Base-by-base conservation (phyloP, 1,284 basidiomycete species). In the Austropuccinia psidii region DNA sequence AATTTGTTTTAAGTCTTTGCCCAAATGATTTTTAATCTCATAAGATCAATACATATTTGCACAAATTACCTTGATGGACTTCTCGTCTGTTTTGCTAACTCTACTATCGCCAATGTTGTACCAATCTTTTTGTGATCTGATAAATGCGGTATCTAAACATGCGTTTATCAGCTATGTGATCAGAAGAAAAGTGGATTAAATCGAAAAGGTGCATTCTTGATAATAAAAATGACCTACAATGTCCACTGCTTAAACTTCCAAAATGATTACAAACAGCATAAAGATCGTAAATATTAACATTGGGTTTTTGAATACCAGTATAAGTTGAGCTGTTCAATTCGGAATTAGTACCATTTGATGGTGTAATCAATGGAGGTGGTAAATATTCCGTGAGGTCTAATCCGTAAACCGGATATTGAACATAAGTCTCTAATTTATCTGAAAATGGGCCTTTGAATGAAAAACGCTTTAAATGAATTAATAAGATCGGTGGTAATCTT, bases 381-480 rank as follows among this genome's bases (percentile, higher is more conserved):
- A 98, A 89, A 80, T 92, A 95, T 78, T 89, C 87, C 29, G 93
- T 95, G 57, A 99, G 82, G 79, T 99, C 95, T 43, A 98, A 84
- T 37, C 83, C 82, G 74, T 87, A 87, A 74, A 90, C 83, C 8
- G 95, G 95, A 82, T 93, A 98, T 75, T 78, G 77, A 1, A 83
- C 82, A 29, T 77, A 78, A 0, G 82, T 82, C 55, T 81, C 80
- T 69, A 83, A 87, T 83, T 98, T 98, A 83, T 98, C 93, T 58
- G 92, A 94, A 81, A 95, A 96, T 1, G 89, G 88, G 0, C 93
- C 93, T 77, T 91, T 90, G 76, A 89, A 89, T 58, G 90, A 90
- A 83, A 98, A 99, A 39, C 96, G 87, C 80, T 98, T 99, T 50
- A 99, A 85, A 79, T 98, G 94, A 77, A 99, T 93, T 76, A 99